Evolutionary conservation across 768 basidiomycete genomes (phyloP), one percentile per base, ranked within the genome.

Genomic region (Sistotremastrum niveocremeum): DNA sequence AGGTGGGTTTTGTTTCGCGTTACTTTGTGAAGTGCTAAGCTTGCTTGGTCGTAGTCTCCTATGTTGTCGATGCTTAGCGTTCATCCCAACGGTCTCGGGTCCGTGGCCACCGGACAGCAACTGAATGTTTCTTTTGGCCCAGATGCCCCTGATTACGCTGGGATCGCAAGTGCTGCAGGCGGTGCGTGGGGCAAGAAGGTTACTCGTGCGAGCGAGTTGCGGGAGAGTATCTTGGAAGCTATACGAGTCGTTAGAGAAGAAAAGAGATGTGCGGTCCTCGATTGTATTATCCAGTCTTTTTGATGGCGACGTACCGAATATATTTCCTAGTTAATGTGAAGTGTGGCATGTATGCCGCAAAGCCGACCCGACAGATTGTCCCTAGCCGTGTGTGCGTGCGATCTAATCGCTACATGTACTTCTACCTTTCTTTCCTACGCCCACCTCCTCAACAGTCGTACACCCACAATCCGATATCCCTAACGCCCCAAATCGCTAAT

Each of bases 401-500:
- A 20, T 20, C 20, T 20, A 20, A 4, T 20, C 4, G 4, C 33
- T n/a, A 7, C 8, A 89, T 90, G 88, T 89, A 83, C 64, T 85
- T 71, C 69, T 94, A 93, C 63, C 59, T 93, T 37, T 91, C 85
- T 30, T 93, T 93, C 59, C 76, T 93, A 10, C 81, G 87, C 39
- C 87, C 90, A 7, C 91, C 88, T 3, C 85, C 88, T 3, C 53
- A 64, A 3, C 71, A 72, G 42, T 59, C 65, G 7, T 63, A 64
- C 0, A 54, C 59, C 1, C 53, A 57, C 11, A 48, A 48, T 4
- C 53, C 66, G 7, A 62, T 91, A 42, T 60, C 66, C 8, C 73
- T 93, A 44, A 87, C 80, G 2, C 87, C 86, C 1, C 89, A 93
- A 60, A 76, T 95, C 49, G 77, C 81, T 32, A 94, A 95, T 59